Conservation (phyloP, 495 filamentous ascomycete genomes). For the Chaetomium tenue region DNA sequence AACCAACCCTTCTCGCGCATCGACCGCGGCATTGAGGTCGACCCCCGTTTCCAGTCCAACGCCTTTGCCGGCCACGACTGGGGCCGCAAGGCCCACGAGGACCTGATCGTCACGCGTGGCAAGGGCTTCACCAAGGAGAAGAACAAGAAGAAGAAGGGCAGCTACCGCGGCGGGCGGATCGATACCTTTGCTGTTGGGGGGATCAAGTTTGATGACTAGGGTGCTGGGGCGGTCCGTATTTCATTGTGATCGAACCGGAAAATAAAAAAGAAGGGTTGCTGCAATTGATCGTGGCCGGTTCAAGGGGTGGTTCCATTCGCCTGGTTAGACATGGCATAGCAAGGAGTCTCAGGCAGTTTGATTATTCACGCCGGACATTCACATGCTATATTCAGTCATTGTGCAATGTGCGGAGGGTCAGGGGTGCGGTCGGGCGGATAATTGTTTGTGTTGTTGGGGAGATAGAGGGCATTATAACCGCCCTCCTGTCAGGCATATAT, state of each 20-base stretch:
- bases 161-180: conserved; percentile 79
- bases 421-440: not conserved
- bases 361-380: conserved; percentile 1
- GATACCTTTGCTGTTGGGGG: conserved; percentile 69
- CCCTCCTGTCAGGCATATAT: not conserved
- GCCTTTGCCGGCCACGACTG: conserved; percentile 81
- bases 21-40: conserved; percentile 54
- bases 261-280: not conserved
- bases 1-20: conserved; percentile 66
- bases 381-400: not conserved
- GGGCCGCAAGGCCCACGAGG: conserved; percentile 78
- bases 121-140: conserved; percentile 99
- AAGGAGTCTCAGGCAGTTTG: conserved; percentile 17
- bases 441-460: not conserved
- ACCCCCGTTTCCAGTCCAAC: conserved; percentile 64
- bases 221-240: not conserved
- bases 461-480: not conserved
- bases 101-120: conserved; percentile 85
- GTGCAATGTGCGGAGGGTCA: not conserved
- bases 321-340: conserved; percentile 18
- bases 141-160: conserved; percentile 92
- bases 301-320: not conserved
- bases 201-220: conserved; percentile 84
- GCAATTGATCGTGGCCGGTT: conserved; percentile 2
- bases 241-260: not conserved